phyloP scores from a whole-genome alignment of 495 filamentous ascomycete species.

The Trichocladium antarcticum region DNA sequence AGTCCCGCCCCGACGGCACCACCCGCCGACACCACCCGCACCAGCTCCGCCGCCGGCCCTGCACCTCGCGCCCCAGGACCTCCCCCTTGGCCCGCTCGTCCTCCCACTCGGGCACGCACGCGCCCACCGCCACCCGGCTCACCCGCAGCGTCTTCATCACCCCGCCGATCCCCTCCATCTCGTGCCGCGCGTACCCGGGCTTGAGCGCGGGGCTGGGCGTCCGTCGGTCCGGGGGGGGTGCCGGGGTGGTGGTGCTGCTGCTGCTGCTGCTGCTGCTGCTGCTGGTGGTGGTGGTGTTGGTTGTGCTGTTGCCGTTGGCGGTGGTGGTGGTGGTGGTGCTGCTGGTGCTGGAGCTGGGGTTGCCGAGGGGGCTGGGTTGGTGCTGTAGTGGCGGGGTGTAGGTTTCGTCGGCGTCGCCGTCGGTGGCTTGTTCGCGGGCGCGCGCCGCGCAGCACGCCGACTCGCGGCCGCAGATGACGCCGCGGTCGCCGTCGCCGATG shows the following conservation, averaged over 20 bases:
- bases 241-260: conserved; percentile 6
- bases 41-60: conserved; percentile 49
- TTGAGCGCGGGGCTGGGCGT: conserved; percentile 36
- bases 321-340: conserved; percentile 3
- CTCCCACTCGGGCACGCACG: conserved; percentile 69
- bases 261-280: background rate
- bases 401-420: conserved; percentile 54
- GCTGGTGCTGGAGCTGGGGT: background rate
- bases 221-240: conserved; percentile 12
- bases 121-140: conserved; percentile 63
- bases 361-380: background rate
- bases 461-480: conserved; percentile 70
- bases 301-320: background rate
- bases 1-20: conserved; percentile 36
- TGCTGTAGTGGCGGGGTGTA: background rate
- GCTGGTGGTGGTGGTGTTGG: background rate
- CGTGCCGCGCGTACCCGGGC: conserved; percentile 66
- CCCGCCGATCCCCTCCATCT: conserved; percentile 80
- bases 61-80: conserved; percentile 46
- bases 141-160: conserved; percentile 71
- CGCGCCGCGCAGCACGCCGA: conserved; percentile 55
- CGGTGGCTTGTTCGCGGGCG: conserved; percentile 68
- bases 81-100: conserved; percentile 55
- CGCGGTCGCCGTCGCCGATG: conserved; percentile 77
- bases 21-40: conserved; percentile 56